phyloP scores from a whole-genome alignment of 352 stramenopile genomes.

The Thraustotheca clavata region DNA sequence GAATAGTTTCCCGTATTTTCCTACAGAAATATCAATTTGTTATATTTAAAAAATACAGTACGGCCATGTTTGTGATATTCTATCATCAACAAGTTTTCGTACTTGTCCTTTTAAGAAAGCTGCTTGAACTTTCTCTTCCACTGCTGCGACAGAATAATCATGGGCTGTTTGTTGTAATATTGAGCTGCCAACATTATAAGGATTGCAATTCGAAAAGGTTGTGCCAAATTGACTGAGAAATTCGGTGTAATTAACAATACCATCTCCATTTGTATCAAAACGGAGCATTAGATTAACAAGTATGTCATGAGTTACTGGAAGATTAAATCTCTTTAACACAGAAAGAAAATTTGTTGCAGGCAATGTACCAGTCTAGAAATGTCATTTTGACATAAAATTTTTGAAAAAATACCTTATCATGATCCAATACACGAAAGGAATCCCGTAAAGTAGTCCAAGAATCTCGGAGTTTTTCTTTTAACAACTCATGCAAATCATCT shows the following conservation, averaged over 20 bases:
- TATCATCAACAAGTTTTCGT: conserved; percentile 51
- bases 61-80: conserved; percentile 32
- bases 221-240: conserved; percentile 55
- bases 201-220: conserved; percentile 53
- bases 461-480: conserved; percentile 38
- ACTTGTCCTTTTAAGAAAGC: conserved; percentile 23
- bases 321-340: conserved; percentile 30
- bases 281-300: conserved; percentile 40
- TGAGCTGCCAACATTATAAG: conserved; percentile 55
- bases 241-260: conserved; percentile 47
- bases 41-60: conserved; percentile 26
- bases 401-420: conserved; percentile 12
- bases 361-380: conserved; percentile 27
- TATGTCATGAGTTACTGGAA: conserved; percentile 27
- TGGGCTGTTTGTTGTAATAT: conserved; percentile 26
- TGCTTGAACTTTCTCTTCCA: conserved; percentile 15
- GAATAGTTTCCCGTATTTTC: conserved; percentile 28
- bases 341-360: conserved; percentile 33
- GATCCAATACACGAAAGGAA: conserved; percentile 39
- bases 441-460: conserved; percentile 46
- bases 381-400: background rate
- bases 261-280: conserved; percentile 18
- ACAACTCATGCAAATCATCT: conserved; percentile 36
- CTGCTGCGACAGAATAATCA: conserved; percentile 15
- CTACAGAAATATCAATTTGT: background rate